Evolutionary conservation across 78 protist genomes (phyloP).

Genomic region (Polysphondylium violaceum): DNA sequence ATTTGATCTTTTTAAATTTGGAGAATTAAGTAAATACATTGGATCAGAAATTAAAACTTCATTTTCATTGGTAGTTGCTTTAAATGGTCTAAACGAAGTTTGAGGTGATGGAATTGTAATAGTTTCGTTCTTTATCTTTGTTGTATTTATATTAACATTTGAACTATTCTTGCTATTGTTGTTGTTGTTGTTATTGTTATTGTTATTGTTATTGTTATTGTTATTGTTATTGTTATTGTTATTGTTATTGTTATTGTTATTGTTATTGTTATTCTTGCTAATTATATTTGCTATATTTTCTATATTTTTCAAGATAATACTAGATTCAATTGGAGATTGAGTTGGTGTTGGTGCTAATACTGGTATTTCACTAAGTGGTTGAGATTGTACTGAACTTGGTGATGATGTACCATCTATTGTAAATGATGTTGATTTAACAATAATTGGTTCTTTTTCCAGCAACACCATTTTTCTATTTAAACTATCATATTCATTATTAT

Average conservation of each 20-base stretch:
- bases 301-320: background rate
- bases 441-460: background rate
- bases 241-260: background rate
- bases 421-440: constrained; percentile 50
- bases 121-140: background rate
- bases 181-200: constrained; percentile 22
- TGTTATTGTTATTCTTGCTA: background rate
- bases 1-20: too few species aligned
- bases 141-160: background rate
- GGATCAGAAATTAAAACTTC: too few species aligned
- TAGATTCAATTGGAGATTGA: constrained; percentile 35
- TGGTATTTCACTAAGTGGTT: constrained; percentile 7
- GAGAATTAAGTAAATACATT: too few species aligned
- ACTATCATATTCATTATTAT: too few species aligned
- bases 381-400: background rate
- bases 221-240: background rate
- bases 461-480: background rate
- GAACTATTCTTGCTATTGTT: constrained; percentile 13
- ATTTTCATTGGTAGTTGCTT: too few species aligned
- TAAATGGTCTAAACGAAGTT: constrained; percentile 48
- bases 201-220: background rate
- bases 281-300: background rate
- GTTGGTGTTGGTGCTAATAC: constrained; percentile 58
- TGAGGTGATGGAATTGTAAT: constrained; percentile 21
- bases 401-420: constrained; percentile 11